phyloP scores from a whole-genome alignment of 2,329 filamentous ascomycete species.

The Sarocladiaceae sp. region DNA sequence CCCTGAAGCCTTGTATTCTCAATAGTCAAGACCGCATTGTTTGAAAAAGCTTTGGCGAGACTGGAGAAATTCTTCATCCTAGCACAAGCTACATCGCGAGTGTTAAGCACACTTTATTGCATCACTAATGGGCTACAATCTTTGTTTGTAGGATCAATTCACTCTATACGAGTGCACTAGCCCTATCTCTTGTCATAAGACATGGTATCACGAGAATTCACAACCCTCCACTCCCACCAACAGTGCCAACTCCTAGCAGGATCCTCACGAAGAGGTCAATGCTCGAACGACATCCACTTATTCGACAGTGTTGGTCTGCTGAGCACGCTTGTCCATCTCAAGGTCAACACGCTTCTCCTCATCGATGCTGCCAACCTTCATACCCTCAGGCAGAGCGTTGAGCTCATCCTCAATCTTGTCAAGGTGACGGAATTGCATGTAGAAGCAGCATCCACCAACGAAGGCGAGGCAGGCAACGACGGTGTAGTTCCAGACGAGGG shows the following conservation, averaged over 20 bases:
- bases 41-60: too few species aligned
- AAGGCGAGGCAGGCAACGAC: slow-evolving; percentile 62
- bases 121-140: too few species aligned
- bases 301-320: background rate
- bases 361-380: slow-evolving; percentile 1
- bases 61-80: too few species aligned
- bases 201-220: background rate
- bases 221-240: too few species aligned
- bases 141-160: background rate
- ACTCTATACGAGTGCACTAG: background rate
- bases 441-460: slow-evolving; percentile 63
- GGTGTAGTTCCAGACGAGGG: slow-evolving; percentile 71
- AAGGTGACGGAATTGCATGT: slow-evolving; percentile 55
- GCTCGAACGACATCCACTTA: background rate
- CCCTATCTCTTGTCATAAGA: background rate
- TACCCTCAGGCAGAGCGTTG: slow-evolving; percentile 49
- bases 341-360: slow-evolving; percentile 9
- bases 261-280: background rate
- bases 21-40: too few species aligned
- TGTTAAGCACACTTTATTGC: too few species aligned
- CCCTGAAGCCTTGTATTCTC: too few species aligned
- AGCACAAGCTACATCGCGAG: too few species aligned
- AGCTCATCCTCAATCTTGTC: slow-evolving; percentile 64
- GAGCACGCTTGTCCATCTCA: background rate
- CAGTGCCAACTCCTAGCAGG: background rate